Conservation (phyloP, 176 grass and related monocot species). For the Aegilops bicornis region DNA sequence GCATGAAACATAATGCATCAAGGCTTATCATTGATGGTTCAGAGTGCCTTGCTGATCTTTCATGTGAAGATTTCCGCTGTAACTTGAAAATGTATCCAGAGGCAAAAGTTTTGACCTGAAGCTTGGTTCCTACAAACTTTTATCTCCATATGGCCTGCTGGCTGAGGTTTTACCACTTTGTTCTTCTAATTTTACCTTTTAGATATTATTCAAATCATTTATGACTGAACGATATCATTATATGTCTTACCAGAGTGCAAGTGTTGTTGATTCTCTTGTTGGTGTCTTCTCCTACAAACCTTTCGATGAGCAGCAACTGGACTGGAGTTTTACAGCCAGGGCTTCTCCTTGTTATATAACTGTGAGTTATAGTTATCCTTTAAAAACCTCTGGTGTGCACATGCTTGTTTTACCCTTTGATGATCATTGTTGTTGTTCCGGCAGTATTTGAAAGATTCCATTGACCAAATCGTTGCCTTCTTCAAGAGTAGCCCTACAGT, state of each 20-base stretch:
- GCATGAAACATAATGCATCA: constrained; percentile 96
- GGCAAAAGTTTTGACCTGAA: constrained; percentile 89
- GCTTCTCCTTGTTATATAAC: constrained; percentile 96
- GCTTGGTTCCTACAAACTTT: constrained; percentile 85
- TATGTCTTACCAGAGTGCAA: constrained; percentile 70
- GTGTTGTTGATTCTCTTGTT: constrained; percentile 64
- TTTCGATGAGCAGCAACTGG: constrained; percentile 70
- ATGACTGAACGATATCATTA: constrained; percentile 2
- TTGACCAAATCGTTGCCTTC: constrained; percentile 83
- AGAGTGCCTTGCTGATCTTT: constrained; percentile 84
- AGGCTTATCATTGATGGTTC: constrained; percentile 64
- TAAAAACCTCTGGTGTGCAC: background rate
- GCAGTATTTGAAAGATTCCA: constrained; percentile 88
- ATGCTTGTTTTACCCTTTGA: constrained; percentile 12
- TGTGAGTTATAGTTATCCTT: constrained; percentile 62
- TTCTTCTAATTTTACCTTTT: constrained; percentile 26
- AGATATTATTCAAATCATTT: constrained; percentile 1
- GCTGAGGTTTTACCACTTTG: constrained; percentile 71
- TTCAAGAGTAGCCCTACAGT: constrained; percentile 90
- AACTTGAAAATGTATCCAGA: constrained; percentile 92
- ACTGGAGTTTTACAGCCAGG: constrained; percentile 97
- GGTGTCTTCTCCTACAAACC: constrained; percentile 95
- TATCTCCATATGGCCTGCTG: constrained; percentile 91
- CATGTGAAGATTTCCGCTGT: constrained; percentile 84
- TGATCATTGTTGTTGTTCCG: constrained; percentile 35